These are phyloP conservation scores for Termitomyces bulborhizus DNA, from an alignment of 768 basidiomycete genomes.

Conservation along the genomic window DNA sequence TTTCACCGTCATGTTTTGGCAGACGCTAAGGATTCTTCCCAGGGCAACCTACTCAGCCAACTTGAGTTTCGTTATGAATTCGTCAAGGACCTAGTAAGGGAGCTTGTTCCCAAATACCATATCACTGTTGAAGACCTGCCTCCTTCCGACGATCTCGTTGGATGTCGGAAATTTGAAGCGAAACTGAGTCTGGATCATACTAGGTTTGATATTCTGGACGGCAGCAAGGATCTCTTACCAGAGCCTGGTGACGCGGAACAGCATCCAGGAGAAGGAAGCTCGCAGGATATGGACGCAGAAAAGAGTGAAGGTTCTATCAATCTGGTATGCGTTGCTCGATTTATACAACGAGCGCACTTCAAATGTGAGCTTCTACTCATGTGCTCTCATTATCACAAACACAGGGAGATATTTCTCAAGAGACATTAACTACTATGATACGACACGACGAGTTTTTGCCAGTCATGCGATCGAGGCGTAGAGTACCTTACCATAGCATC, in stretches of 20 bases:
- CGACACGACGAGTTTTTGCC: constrained; percentile 65
- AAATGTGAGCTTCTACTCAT: not conserved
- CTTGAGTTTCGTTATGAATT: constrained; percentile 42
- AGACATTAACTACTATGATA: constrained; percentile 69
- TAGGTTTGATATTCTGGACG: constrained; percentile 15
- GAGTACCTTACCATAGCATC: constrained; percentile 40
- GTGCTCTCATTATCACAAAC: not conserved
- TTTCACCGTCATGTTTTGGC: not conserved
- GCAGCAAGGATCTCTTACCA: not conserved
- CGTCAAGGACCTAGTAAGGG: constrained; percentile 36
- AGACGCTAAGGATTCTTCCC: not conserved
- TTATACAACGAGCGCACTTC: not conserved
- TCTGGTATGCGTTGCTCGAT: constrained; percentile 11
- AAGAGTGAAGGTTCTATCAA: not conserved
- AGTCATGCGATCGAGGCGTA: constrained; percentile 43
- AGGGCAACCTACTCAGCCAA: constrained; percentile 64
- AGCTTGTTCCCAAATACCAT: constrained; percentile 44
- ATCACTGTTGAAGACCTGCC: constrained; percentile 53
- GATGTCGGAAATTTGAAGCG: constrained; percentile 38
- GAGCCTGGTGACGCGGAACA: not conserved
- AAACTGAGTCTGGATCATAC: constrained; percentile 51
- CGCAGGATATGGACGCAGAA: not conserved
- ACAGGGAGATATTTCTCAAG: constrained; percentile 68
- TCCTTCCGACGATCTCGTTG: constrained; percentile 40
- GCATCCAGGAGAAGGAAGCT: not conserved